Conservation (phyloP, 306 rosid genomes). For the Corylus heterophylla region DNA sequence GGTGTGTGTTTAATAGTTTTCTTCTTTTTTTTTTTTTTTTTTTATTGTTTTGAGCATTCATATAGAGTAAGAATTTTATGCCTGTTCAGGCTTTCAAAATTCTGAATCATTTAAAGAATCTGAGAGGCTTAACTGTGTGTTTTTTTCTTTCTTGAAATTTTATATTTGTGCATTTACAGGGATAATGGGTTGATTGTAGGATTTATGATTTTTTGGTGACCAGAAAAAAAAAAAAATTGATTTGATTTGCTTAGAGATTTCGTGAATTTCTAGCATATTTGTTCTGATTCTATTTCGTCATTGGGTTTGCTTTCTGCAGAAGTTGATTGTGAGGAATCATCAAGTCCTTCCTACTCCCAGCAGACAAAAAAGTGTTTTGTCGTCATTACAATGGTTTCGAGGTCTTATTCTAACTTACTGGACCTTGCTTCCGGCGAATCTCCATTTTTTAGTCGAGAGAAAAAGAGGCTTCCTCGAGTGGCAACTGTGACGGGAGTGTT, state of each 20-base stretch:
- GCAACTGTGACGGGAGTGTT: conserved; percentile 82
- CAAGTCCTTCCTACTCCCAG: conserved; percentile 23
- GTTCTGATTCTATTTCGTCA: background rate
- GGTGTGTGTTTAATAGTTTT: background rate
- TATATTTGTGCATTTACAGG: background rate
- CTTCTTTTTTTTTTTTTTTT: background rate
- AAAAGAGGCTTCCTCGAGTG: conserved; percentile 75
- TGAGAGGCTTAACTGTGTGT: background rate
- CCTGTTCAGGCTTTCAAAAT: conserved; percentile 2
- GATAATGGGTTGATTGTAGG: background rate
- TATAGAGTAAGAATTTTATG: background rate
- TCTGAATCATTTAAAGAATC: background rate
- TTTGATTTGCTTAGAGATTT: conserved; percentile 27
- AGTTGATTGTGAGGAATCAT: conserved; percentile 31
- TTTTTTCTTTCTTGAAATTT: too few relatives aligned
- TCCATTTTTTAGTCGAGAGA: conserved; percentile 63
- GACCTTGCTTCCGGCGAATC: conserved; percentile 80
- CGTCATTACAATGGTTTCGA: conserved; percentile 60
- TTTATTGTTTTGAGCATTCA: background rate
- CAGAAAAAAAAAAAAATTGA: too few relatives aligned
- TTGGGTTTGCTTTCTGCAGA: conserved; percentile 11
- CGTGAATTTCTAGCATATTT: conserved; percentile 18
- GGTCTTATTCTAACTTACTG: conserved; percentile 83
- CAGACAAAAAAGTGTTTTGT: conserved; percentile 8
- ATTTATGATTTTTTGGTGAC: background rate